Evolutionary conservation across 2,329 filamentous ascomycete species (phyloP).

Genomic region (Phaeophleospora eucalypticola): DNA sequence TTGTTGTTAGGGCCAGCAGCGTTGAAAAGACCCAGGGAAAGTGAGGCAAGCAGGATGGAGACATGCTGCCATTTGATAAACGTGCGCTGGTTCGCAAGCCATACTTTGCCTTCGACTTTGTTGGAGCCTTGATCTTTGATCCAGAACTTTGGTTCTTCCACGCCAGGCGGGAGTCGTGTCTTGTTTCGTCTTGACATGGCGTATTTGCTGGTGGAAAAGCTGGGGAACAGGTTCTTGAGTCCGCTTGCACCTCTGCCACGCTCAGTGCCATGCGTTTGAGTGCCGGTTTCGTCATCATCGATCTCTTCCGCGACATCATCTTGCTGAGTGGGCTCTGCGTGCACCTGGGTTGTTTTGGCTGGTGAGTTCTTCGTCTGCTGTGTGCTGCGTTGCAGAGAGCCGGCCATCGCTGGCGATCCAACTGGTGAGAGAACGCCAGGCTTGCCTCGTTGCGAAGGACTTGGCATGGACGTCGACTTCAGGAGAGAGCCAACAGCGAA

Average conservation of each 20-base stretch:
- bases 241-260: slow-evolving; percentile 48
- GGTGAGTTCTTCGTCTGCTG: slow-evolving; percentile 12
- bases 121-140: slow-evolving; percentile 93
- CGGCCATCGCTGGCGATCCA: slow-evolving; percentile 51
- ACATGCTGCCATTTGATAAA: slow-evolving; percentile 99
- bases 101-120: slow-evolving; percentile 94
- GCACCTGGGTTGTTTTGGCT: slow-evolving; percentile 15
- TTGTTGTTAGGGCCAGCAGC: slow-evolving; percentile 71
- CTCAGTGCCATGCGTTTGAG: slow-evolving; percentile 25
- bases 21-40: slow-evolving; percentile 83
- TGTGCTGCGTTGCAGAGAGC: slow-evolving; percentile 10
- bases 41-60: slow-evolving; percentile 74
- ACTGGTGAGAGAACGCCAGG: slow-evolving; percentile 64
- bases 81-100: slow-evolving; percentile 96
- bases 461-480: slow-evolving; percentile 45
- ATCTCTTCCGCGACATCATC: slow-evolving; percentile 40
- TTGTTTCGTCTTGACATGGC: slow-evolving; percentile 50
- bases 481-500: slow-evolving; percentile 86
- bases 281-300: slow-evolving; percentile 49
- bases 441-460: slow-evolving; percentile 39
- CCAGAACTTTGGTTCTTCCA: slow-evolving; percentile 79
- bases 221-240: slow-evolving; percentile 70
- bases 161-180: slow-evolving; percentile 71
- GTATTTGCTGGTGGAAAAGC: slow-evolving; percentile 77
- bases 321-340: slow-evolving; percentile 25